Base-by-base conservation (phyloP, 2,329 filamentous ascomycete species). In the Cephalotrichum gorgonifer region DNA sequence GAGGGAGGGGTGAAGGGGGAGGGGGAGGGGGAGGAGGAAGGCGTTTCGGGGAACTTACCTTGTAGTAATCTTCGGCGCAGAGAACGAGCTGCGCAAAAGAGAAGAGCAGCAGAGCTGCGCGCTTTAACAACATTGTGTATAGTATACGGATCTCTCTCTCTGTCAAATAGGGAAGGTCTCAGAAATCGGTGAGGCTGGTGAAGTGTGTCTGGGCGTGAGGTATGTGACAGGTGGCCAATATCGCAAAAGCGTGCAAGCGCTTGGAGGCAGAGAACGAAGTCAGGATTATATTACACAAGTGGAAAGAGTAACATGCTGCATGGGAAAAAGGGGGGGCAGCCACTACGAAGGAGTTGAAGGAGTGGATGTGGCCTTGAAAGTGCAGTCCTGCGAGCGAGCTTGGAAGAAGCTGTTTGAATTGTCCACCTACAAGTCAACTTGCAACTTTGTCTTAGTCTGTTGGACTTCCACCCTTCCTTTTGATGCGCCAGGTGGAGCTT, bases 21-120 rank as follows among this genome's bases (percentile, higher is more conserved):
- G 3, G 27, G 25, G 5, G 42, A 20, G 27, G 42, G 8, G 42
- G 4, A 44, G 15, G 43, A 30, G 12, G 25, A 17, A 30, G 12
- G 20, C 3, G 35, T n/a, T n/a, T n/a, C n/a, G n/a, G 23, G 31
- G 11, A 35, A 20, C 62, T 48, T 64, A 85, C 85, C 66, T 89
- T 88, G 68, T 93, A 93, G 62, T 83, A 91, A 64, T 93, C 87
- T 60, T 90, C 75, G 35, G 72, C 72, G 63, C 77, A 80, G 50
- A 76, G 56, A 17, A 67, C 76, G 51, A 82, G 57, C 57, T 81
- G 76, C 52, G 73, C 60, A 12, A 83, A 60, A 42, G 71, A 68
- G 53, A 81, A 61, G 52, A 83, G 65, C 57, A 79, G 57, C 50
- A 71, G 64, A 47, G 71, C 65, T 59, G 71, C 69, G 52, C 67